phyloP scores from a whole-genome alignment of 306 rosid species.

The Biancaea sappan region DNA sequence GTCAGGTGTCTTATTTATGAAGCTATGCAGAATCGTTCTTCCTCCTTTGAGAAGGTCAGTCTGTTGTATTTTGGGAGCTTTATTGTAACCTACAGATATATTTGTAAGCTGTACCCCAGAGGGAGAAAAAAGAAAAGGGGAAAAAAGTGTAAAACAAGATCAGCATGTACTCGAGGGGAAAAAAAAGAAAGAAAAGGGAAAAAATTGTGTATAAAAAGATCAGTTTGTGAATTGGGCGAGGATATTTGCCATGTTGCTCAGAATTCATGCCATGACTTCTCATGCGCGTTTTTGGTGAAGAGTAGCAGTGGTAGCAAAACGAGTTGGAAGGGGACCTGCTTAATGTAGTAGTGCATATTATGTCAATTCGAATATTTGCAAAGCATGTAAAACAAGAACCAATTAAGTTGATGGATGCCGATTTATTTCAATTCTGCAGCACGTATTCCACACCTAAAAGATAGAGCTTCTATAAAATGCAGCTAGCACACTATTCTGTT shows the following conservation, averaged over 20 bases:
- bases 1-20: background rate
- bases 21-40: background rate
- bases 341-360: background rate
- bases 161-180: background rate
- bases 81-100: background rate
- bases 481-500: no score
- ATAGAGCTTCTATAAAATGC: no score
- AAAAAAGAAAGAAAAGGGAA: background rate
- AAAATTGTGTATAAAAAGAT: no score
- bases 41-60: background rate
- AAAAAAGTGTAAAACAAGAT: no score
- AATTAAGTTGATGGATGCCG: background rate
- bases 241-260: background rate
- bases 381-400: background rate
- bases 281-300: conserved; percentile 2
- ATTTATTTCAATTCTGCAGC: background rate
- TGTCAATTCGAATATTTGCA: background rate
- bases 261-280: background rate
- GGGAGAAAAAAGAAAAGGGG: background rate
- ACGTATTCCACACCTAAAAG: background rate
- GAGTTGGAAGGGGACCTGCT: background rate
- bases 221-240: background rate
- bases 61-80: background rate
- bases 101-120: background rate
- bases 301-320: background rate